Conservation (phyloP, 2,329 filamentous ascomycete species). For the Aspergillus sp. region DNA sequence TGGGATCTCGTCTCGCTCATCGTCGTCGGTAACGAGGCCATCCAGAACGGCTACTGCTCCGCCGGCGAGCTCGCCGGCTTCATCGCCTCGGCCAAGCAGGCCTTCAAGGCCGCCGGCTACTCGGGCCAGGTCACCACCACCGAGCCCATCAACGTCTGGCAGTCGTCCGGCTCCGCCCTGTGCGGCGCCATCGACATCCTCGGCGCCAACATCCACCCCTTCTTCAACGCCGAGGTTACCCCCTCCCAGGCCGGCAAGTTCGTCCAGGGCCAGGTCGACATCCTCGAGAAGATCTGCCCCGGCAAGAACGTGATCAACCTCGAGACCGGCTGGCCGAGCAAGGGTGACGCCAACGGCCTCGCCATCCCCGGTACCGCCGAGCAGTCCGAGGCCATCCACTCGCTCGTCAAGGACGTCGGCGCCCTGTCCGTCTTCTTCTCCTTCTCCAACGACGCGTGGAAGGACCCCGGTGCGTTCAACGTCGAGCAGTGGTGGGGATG, state of each 20-base stretch:
- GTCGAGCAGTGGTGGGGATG: conserved; percentile 84
- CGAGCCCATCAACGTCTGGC: conserved; percentile 78
- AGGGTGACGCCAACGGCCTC: conserved; percentile 67
- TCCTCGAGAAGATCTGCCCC: conserved; percentile 69
- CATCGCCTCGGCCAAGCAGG: conserved; percentile 64
- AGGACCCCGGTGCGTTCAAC: conserved; percentile 64
- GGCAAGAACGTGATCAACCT: conserved; percentile 75
- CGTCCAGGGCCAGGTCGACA: conserved; percentile 68
- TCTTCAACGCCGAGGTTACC: conserved; percentile 74
- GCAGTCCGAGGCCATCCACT: conserved; percentile 71
- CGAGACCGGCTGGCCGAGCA: conserved; percentile 85
- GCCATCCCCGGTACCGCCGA: conserved; percentile 66
- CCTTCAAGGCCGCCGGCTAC: conserved; percentile 67
- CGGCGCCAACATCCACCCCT: conserved; percentile 86
- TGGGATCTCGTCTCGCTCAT: conserved; percentile 77
- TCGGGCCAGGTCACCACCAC: conserved; percentile 75
- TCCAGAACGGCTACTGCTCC: conserved; percentile 71
- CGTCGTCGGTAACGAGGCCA: conserved; percentile 86
- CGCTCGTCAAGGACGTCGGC: conserved; percentile 67
- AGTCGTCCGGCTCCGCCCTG: conserved; percentile 58
- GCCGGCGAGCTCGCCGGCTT: conserved; percentile 66
- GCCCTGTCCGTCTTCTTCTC: conserved; percentile 77
- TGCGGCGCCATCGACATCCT: conserved; percentile 76
- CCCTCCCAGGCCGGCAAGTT: conserved; percentile 72
- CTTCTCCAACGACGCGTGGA: conserved; percentile 78